These are phyloP conservation scores for Albifimbria verrucaria DNA, from an alignment of 2,329 filamentous ascomycete species.

Conservation along the genomic window DNA sequence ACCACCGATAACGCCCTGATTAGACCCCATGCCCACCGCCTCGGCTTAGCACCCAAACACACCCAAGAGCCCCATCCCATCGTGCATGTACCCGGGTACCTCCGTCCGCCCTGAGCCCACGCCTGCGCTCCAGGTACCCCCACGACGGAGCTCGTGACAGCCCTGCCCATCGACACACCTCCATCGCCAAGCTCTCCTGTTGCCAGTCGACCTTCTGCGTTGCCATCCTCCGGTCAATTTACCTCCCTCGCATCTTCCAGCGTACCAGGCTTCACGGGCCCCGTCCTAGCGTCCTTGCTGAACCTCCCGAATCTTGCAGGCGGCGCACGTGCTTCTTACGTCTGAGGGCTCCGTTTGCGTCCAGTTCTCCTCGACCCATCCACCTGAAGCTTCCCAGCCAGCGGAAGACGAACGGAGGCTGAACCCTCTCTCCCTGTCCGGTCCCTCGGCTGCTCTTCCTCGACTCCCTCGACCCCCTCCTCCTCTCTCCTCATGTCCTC, in stretches of 20 bases:
- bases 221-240: too few species aligned
- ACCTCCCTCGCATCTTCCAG: too few species aligned
- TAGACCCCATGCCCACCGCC: background rate
- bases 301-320: too few species aligned
- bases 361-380: background rate
- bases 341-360: background rate
- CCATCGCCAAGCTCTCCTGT: background rate
- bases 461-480: conserved; percentile 7
- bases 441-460: conserved; percentile 1
- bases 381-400: background rate
- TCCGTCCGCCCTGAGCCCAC: background rate
- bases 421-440: background rate
- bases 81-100: background rate
- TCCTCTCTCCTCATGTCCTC: conserved; percentile 41
- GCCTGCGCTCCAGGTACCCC: background rate
- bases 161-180: background rate
- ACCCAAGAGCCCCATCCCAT: too few species aligned
- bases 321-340: background rate
- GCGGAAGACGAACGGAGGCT: background rate
- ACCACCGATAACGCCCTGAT: background rate
- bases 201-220: too few species aligned
- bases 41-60: too few species aligned
- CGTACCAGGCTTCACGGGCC: too few species aligned
- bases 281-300: too few species aligned
- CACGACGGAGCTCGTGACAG: background rate